Evolutionary conservation across 306 rosid genomes (phyloP).

Genomic region (Fagus sylvatica): DNA sequence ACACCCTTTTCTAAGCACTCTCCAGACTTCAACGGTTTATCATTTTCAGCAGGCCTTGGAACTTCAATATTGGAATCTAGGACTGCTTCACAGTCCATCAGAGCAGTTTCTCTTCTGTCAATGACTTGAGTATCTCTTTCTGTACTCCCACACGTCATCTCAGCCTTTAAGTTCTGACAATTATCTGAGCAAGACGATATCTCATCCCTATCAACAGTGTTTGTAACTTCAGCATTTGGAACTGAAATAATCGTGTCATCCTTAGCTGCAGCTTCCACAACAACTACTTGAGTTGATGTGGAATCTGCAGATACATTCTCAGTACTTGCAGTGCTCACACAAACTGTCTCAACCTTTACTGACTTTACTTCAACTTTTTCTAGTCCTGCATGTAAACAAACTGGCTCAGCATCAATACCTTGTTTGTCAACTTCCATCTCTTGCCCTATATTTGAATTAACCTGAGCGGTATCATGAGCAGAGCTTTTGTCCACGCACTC

Average conservation of each 20-base stretch:
- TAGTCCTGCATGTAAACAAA: neutral
- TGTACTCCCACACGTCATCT: neutral
- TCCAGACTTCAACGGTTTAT: slow-evolving; percentile 10
- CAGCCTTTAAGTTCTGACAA: neutral
- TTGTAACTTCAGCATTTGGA: neutral
- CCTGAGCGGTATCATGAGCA: neutral
- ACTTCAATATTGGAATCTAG: slow-evolving; percentile 15
- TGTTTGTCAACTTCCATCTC: neutral
- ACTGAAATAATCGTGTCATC: neutral
- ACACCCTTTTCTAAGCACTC: slow-evolving; percentile 17
- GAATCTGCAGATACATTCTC: neutral
- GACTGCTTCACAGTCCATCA: neutral
- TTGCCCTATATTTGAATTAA: neutral
- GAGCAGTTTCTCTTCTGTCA: neutral
- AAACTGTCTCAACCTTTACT: neutral
- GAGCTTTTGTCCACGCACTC: slow-evolving; percentile 14
- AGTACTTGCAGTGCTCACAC: neutral
- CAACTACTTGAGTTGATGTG: neutral
- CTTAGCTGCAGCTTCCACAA: neutral
- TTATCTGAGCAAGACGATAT: neutral
- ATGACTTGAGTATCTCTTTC: slow-evolving; percentile 4
- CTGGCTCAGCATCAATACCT: slow-evolving; percentile 20
- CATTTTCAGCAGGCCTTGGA: slow-evolving; percentile 7
- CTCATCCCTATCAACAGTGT: neutral
- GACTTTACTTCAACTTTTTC: neutral